Conservation (phyloP, 2,329 filamentous ascomycete species). For the Arthrobotrys conoides region DNA sequence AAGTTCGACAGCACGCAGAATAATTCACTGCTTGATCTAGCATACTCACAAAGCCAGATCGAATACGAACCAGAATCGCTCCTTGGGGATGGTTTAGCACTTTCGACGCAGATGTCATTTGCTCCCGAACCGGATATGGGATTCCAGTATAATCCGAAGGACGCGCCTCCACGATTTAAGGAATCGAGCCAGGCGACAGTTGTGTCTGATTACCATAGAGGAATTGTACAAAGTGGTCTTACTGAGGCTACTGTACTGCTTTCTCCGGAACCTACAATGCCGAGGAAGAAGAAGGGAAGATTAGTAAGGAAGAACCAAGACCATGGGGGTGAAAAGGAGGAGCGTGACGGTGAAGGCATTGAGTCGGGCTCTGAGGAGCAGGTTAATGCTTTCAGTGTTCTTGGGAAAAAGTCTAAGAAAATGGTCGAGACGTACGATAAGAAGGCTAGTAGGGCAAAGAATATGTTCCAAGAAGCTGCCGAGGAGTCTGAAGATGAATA, state of each 20-base stretch:
- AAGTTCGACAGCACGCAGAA: constrained; percentile 16
- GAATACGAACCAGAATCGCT: constrained; percentile 56
- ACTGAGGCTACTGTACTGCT: constrained; percentile 60
- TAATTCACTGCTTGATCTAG: constrained; percentile 49
- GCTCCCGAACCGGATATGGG: constrained; percentile 60
- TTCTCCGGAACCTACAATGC: constrained; percentile 67
- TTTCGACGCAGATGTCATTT: constrained; percentile 52
- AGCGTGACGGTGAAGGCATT: constrained; percentile 64
- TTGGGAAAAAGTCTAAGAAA: constrained; percentile 76
- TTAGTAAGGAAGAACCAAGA: constrained; percentile 66
- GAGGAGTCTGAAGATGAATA: constrained; percentile 99
- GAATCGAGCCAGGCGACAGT: constrained; percentile 63
- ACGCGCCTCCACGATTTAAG: constrained; percentile 51
- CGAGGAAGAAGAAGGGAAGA: constrained; percentile 70
- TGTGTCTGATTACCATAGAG: constrained; percentile 30
- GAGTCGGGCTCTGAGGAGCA: constrained; percentile 64
- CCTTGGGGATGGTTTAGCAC: constrained; percentile 21
- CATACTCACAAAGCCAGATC: constrained; percentile 60
- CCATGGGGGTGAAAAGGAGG: constrained; percentile 73
- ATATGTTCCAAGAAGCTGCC: constrained; percentile 91
- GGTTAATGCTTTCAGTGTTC: constrained; percentile 75
- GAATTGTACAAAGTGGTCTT: constrained; percentile 55
- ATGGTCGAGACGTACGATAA: constrained; percentile 77
- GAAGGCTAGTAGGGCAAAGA: constrained; percentile 87
- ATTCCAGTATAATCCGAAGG: constrained; percentile 50